Base-by-base conservation (phyloP, 106 monocot genomes). In the Agapanthus africanus region DNA sequence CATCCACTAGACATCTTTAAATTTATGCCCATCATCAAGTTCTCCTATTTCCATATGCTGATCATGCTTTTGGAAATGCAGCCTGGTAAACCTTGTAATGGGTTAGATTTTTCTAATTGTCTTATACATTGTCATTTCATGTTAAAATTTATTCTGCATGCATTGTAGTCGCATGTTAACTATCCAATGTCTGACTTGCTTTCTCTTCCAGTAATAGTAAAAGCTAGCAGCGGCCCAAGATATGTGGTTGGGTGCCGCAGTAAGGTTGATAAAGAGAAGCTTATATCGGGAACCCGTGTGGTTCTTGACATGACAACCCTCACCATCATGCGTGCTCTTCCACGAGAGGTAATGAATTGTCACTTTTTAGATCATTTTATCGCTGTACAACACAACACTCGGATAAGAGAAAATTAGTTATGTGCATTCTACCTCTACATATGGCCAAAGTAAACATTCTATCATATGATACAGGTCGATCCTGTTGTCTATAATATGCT, bases 231-330 rank as follows among this genome's bases (percentile, higher is more conserved):
- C 68, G 95, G 95, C n/a, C 95, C 95, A 30, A 88, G 95, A 76
- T 97, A 97, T 84, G 95, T 97, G 36, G 95, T 97, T 76, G 95
- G 95, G 54, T 97, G 95, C 75, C 86, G 95, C 11, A 97, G 91
- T 63, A 97, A 97, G 73, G 95, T 97, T 60, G 95, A 97, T 57
- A 88, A 88, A 68, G 91, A 88, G 73, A 97, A 97, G 63, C 77
- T 97, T 22, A 88, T 84, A 72, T 70, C 95, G 72, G 95, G 95
- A 68, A 97, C 95, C 38, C 91, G 95, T 72, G 88, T 97, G 9
- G 95, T 97, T 41, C 91, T 97, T 69, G 95, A 97, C 69, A 97
- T 97, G 95, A 97, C 95, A 15, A 97, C 95, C 11, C 86, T 97
- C 26, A 97, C 95, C 35, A 97, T 97, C 38, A 97, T 97, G 95